Base-by-base conservation (phyloP, 495 filamentous ascomycete genomes). In the Penicillium coprophilum region DNA sequence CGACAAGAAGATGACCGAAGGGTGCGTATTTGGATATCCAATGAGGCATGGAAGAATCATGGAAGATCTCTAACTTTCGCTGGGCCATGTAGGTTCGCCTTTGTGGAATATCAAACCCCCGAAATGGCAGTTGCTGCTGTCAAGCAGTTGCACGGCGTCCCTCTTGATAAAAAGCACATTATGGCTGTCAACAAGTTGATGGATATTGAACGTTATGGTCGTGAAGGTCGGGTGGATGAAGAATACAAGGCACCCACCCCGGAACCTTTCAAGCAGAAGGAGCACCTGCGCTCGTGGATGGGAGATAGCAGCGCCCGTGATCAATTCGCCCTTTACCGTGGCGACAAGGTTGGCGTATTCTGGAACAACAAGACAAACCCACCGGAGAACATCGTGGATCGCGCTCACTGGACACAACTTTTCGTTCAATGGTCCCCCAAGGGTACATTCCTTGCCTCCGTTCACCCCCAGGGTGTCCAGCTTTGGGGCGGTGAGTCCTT, bases 361-460 rank as follows among this genome's bases (percentile, higher is more conserved):
- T 97, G 92, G 93, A 97, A 97, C 77, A 94, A 91, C 82, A 93
- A 96, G 77, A 90, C 85, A 73, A 94, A 97, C 55, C 66, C 79
- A 1, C 91, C 94, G 13, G 94, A 97, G 76, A 83, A 84, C 40
- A 83, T 96, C 27, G 87, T 98, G 50, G 92, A 97, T 64, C 87
- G 94, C 55, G 82, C 83, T 66, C 87, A 93, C 77, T 98, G 94
- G 94, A 98, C 94, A 56, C 95, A 98, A 72, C 85, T 87, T 36
- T 97, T 97, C 67, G 87, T 97, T 32, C 91, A 96, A 77, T 98
- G 94, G 94, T 96, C 94, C 43, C 94, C 94, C 20, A 84, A 89
- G 66, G 94, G 94, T 53, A 96, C 92, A 40, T 98, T 82, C 76
- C 82, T 98, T 50, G 91, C 92, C 21, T 97, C 94, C 10, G 90